phyloP scores from a whole-genome alignment of 352 stramenopile species.

The Nothophytophthora sp. region DNA sequence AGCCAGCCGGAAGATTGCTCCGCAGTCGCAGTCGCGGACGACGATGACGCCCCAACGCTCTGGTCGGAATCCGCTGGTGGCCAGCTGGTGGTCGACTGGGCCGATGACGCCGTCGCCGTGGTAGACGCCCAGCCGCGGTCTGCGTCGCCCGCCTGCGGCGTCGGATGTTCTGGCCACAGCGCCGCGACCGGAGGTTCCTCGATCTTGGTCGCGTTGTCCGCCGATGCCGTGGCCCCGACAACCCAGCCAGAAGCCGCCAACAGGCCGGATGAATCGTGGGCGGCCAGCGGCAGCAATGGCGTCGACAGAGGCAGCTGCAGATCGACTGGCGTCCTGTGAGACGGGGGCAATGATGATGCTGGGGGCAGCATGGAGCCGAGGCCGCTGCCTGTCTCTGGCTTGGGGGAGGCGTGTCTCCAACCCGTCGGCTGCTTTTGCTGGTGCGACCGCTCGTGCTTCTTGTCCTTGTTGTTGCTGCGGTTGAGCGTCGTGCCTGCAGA shows the following conservation, averaged over 20 bases:
- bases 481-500: slow-evolving; percentile 3
- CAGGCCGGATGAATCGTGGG: no score
- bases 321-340: slow-evolving; percentile 16
- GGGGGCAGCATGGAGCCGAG: slow-evolving; percentile 11
- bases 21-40: slow-evolving; percentile 5
- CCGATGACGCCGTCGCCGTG: slow-evolving; percentile 1
- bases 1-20: slow-evolving; percentile 27
- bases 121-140: slow-evolving; percentile 18
- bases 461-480: slow-evolving; percentile 13
- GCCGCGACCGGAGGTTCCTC: slow-evolving; percentile 30
- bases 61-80: no score
- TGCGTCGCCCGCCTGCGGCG: slow-evolving; percentile 15
- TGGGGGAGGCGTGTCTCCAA: slow-evolving; percentile 15
- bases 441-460: no score
- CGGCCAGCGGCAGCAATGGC: slow-evolving; percentile 5
- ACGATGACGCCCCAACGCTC: no score
- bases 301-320: slow-evolving; percentile 18
- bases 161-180: slow-evolving; percentile 31
- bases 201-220: slow-evolving; percentile 23
- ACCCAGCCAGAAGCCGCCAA: slow-evolving; percentile 35
- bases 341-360: no score
- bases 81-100: no score
- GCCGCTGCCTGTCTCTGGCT: slow-evolving; percentile 11
- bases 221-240: slow-evolving; percentile 19
- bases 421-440: slow-evolving; percentile 14